A percentile compares a stretch with the other conserved stretches of the same genome.
Conservation (phyloP, 371 early-diverging fungal species). For the Actinomortierella wolfii region DNA sequence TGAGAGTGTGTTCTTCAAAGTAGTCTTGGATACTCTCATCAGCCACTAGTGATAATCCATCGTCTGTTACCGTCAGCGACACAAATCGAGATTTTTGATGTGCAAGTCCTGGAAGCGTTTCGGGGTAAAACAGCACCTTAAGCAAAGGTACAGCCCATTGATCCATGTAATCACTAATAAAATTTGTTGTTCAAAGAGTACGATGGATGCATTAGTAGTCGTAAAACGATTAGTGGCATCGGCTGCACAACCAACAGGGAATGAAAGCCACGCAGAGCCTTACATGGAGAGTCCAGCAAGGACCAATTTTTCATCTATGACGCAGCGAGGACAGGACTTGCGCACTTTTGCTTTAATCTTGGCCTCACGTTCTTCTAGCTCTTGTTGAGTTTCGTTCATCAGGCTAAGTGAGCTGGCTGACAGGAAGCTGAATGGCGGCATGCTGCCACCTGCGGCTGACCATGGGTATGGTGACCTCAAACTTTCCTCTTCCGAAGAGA, state of each 20-base stretch:
- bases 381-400: constrained; percentile 30
- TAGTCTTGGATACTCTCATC: constrained; percentile 48
- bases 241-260: background rate
- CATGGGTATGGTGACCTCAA: background rate
- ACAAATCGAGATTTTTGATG: constrained; percentile 42
- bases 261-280: background rate
- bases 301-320: constrained; percentile 47
- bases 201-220: too few species aligned
- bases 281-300: constrained; percentile 48
- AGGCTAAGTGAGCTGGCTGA: constrained; percentile 16
- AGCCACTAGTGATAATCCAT: constrained; percentile 58
- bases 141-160: constrained; percentile 52
- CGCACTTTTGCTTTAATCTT: constrained; percentile 30
- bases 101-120: constrained; percentile 19
- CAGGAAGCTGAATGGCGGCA: constrained; percentile 20
- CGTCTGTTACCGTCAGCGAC: constrained; percentile 56
- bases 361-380: constrained; percentile 27
- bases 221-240: too few species aligned
- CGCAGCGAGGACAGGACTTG: constrained; percentile 24
- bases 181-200: too few species aligned
- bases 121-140: constrained; percentile 54
- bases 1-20: constrained; percentile 50
- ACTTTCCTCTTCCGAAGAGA: too few species aligned
- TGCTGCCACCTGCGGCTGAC: constrained; percentile 19
- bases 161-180: constrained; percentile 46